Evolutionary conservation across 345 rosid genomes (phyloP).

Genomic region (Rhodamnia rubescens): DNA sequence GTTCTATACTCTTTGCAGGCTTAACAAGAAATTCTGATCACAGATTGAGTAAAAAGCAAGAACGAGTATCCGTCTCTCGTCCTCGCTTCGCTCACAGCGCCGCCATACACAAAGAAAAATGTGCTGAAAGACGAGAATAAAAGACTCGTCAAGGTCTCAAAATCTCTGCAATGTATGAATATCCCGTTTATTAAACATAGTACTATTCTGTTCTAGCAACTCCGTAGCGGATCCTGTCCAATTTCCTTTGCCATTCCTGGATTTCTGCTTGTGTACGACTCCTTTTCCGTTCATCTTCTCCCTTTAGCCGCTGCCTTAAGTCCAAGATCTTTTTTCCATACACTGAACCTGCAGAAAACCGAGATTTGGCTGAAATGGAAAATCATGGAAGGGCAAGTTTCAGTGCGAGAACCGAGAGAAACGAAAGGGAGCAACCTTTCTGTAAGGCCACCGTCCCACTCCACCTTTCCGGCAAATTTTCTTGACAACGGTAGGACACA

Average conservation of each 20-base stretch:
- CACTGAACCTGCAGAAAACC: conserved; percentile 22
- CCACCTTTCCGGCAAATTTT: conserved; percentile 32
- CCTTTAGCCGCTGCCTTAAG: neutral
- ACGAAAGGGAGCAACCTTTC: conserved; percentile 31
- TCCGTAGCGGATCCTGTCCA: conserved; percentile 9
- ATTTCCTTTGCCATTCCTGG: conserved; percentile 8
- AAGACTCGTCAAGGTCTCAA: neutral
- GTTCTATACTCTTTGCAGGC: fast-evolving
- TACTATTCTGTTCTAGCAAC: neutral
- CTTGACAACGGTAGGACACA: conserved; percentile 56
- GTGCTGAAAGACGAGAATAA: neutral
- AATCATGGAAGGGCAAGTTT: neutral
- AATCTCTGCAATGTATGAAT: neutral
- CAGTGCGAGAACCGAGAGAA: neutral
- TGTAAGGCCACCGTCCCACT: conserved; percentile 41
- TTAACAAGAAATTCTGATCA: neutral
- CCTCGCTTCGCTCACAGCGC: neutral
- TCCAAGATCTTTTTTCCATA: conserved; percentile 13
- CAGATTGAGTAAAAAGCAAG: neutral
- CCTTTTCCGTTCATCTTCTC: conserved; percentile 10
- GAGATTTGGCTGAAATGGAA: neutral
- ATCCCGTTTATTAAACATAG: fast-evolving
- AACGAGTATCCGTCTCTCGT: neutral
- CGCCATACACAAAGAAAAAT: neutral
- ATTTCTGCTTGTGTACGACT: conserved; percentile 15